Percentiles rank a stretch among this genome's conserved stretches.
Conservation (phyloP, 2,329 filamentous ascomycete species). For the Exophiala sp. region DNA sequence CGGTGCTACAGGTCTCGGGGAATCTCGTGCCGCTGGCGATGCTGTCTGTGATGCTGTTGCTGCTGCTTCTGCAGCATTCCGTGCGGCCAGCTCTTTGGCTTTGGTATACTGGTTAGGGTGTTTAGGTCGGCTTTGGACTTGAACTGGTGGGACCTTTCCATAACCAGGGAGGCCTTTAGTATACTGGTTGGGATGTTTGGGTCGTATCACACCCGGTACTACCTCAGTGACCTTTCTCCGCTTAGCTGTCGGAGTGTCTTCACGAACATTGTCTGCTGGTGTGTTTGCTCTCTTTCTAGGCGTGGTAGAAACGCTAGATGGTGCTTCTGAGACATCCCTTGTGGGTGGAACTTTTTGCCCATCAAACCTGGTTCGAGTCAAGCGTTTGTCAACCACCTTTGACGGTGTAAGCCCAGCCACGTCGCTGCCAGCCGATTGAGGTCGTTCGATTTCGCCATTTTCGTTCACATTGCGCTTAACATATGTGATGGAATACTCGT, state of each 20-base stretch:
- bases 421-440: slow-evolving; percentile 17
- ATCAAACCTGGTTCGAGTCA: slow-evolving; percentile 25
- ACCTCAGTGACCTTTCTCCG: slow-evolving; percentile 21
- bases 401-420: slow-evolving; percentile 13
- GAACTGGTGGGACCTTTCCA: neutral
- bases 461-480: slow-evolving; percentile 19
- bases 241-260: slow-evolving; percentile 23
- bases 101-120: slow-evolving; percentile 21
- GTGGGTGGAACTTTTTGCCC: slow-evolving; percentile 27
- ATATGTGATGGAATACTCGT: slow-evolving; percentile 26
- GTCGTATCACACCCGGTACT: slow-evolving; percentile 1
- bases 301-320: slow-evolving; percentile 19
- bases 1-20: slow-evolving; percentile 1
- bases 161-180: slow-evolving; percentile 7
- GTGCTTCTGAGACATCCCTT: slow-evolving; percentile 24
- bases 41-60: neutral
- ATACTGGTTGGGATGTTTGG: slow-evolving; percentile 27
- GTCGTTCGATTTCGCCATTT: slow-evolving; percentile 21
- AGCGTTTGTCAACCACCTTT: slow-evolving; percentile 21
- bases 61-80: neutral
- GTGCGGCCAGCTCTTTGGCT: slow-evolving; percentile 14
- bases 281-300: slow-evolving; percentile 18
- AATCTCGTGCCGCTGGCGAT: neutral
- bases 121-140: slow-evolving; percentile 1
- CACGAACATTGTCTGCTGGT: slow-evolving; percentile 12